Evolutionary conservation across 805 yeast species (phyloP).

Genomic region (Zygosaccharomyces bisporus): DNA sequence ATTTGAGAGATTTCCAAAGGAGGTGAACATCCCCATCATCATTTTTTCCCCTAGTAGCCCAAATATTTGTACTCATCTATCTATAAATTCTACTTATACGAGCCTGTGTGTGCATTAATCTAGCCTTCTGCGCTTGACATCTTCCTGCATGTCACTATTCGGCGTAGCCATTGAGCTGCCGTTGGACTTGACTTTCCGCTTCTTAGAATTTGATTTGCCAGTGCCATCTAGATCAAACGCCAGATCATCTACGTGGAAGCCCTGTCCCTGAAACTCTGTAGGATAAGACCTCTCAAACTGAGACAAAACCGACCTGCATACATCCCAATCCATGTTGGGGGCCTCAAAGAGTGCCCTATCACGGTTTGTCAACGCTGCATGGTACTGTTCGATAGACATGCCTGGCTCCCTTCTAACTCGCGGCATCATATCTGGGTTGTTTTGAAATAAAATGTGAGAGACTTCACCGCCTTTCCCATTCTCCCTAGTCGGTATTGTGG

Average conservation of each 20-base stretch:
- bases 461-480: slow-evolving; percentile 39
- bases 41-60: background rate
- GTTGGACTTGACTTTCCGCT: slow-evolving; percentile 32
- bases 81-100: slow-evolving; percentile 10
- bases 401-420: slow-evolving; percentile 24
- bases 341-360: slow-evolving; percentile 27
- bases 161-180: slow-evolving; percentile 38
- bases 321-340: slow-evolving; percentile 33
- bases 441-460: slow-evolving; percentile 34
- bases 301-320: slow-evolving; percentile 30
- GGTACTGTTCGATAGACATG: slow-evolving; percentile 29
- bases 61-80: slow-evolving; percentile 8
- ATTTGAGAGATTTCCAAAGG: slow-evolving; percentile 79
- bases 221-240: slow-evolving; percentile 38
- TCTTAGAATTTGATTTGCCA: slow-evolving; percentile 28
- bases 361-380: slow-evolving; percentile 24
- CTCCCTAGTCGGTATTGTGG: slow-evolving; percentile 47
- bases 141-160: slow-evolving; percentile 31
- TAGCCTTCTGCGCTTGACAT: slow-evolving; percentile 34
- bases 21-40: slow-evolving; percentile 20
- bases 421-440: slow-evolving; percentile 34
- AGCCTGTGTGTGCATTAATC: slow-evolving; percentile 18
- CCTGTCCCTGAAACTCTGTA: slow-evolving; percentile 31
- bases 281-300: slow-evolving; percentile 35
- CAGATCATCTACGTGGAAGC: slow-evolving; percentile 34